Evolutionary conservation across 2,329 filamentous ascomycete species (phyloP).

Genomic region (Trichoderma sp.): DNA sequence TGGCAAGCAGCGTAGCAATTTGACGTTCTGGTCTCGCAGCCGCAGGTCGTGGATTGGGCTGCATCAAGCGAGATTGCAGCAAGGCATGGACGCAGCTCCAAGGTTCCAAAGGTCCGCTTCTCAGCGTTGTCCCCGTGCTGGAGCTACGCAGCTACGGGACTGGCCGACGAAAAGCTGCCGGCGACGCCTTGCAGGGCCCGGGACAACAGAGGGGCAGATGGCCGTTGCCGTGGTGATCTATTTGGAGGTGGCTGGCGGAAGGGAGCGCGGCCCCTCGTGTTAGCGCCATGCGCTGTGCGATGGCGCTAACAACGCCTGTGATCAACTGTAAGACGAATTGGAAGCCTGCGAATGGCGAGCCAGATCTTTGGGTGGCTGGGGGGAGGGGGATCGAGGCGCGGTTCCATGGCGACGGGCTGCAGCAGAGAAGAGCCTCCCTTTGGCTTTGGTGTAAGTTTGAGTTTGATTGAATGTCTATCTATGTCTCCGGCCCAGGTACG

Average conservation of each 20-base stretch:
- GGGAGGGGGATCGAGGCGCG: background rate
- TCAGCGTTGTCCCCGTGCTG: conserved; percentile 18
- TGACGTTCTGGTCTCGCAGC: background rate
- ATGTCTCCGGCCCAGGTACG: background rate
- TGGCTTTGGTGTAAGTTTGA: background rate
- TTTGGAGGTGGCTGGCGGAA: conserved; percentile 16
- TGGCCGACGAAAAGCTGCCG: conserved; percentile 12
- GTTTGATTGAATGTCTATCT: background rate
- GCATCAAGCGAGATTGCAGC: conserved; percentile 22
- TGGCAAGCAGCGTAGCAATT: background rate
- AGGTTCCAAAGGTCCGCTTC: conserved; percentile 11
- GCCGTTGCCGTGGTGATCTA: conserved; percentile 23
- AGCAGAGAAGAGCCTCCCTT: background rate
- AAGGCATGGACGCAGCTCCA: conserved; percentile 18
- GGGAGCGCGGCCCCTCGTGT: conserved; percentile 16
- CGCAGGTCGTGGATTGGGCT: conserved; percentile 13
- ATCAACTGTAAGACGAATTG: background rate
- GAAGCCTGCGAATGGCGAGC: background rate
- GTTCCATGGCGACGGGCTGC: conserved; percentile 23
- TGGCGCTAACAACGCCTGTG: conserved; percentile 15
- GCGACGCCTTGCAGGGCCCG: conserved; percentile 10
- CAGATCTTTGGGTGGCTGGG: conserved; percentile 12
- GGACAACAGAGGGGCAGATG: conserved; percentile 25
- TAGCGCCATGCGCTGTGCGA: conserved; percentile 15
- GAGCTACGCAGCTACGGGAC: conserved; percentile 16